Conservation (phyloP, 2,329 filamentous ascomycete genomes). For the Scolecobasidium constrictum region DNA sequence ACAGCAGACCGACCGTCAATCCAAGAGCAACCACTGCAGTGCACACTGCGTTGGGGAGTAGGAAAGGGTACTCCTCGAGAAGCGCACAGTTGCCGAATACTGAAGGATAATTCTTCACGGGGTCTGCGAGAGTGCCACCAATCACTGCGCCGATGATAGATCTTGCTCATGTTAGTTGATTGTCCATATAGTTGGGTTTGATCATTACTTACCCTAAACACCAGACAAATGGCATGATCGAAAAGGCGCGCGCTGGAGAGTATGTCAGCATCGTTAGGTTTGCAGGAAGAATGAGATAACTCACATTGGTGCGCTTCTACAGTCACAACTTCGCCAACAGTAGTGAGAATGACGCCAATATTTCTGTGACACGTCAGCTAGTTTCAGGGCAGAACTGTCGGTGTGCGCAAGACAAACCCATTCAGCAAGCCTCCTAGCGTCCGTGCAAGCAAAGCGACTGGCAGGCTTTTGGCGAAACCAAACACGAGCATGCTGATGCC, state of each 20-base stretch:
- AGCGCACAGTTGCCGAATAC: slow-evolving; percentile 63
- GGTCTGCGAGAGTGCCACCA: slow-evolving; percentile 79
- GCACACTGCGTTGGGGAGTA: slow-evolving; percentile 87
- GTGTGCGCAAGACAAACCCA: slow-evolving; percentile 49
- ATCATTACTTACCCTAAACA: slow-evolving; percentile 72
- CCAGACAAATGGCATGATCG: slow-evolving; percentile 98
- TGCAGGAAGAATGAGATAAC: slow-evolving; percentile 22
- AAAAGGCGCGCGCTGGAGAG: slow-evolving; percentile 71
- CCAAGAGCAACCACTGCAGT: slow-evolving; percentile 66
- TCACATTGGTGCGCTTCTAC: slow-evolving; percentile 85
- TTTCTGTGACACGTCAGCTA: slow-evolving; percentile 44
- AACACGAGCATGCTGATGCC: slow-evolving; percentile 88
- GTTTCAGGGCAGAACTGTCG: slow-evolving; percentile 5
- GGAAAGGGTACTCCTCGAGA: slow-evolving; percentile 79
- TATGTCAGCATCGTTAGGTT: slow-evolving; percentile 16
- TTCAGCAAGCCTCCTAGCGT: slow-evolving; percentile 87
- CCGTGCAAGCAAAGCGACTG: slow-evolving; percentile 74
- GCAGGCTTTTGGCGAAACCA: slow-evolving; percentile 75
- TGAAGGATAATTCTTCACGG: slow-evolving; percentile 69
- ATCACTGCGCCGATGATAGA: slow-evolving; percentile 89
- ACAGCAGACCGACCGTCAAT: slow-evolving; percentile 68
- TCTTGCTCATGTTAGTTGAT: slow-evolving; percentile 34
- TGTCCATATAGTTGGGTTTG: no score
- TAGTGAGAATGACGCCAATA: slow-evolving; percentile 90
- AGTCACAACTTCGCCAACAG: slow-evolving; percentile 85